Conservation (phyloP, 2,329 filamentous ascomycete genomes). For the Uncinocarpus reesii region DNA sequence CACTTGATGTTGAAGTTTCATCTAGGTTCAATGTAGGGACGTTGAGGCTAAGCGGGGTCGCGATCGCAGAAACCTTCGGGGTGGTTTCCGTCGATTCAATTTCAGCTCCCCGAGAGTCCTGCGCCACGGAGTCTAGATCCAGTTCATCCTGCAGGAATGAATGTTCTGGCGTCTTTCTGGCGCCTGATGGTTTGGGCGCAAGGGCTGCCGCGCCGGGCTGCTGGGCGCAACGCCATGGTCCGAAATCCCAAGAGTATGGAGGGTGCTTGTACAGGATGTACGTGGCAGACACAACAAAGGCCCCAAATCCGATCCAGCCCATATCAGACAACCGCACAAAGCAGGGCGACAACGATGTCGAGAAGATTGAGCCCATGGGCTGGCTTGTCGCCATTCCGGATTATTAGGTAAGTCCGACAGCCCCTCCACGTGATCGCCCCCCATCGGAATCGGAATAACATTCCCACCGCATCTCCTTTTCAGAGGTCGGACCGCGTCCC, state of each 20-base stretch:
- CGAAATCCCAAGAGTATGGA: conserved; percentile 26
- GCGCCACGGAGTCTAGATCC: neutral
- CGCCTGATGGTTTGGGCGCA: neutral
- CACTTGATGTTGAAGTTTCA: conserved; percentile 13
- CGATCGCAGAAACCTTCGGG: conserved; percentile 29
- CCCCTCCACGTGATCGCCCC: too few relatives aligned
- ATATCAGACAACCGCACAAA: conserved; percentile 27
- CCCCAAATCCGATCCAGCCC: conserved; percentile 34
- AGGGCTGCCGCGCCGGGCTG: neutral
- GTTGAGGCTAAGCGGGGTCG: conserved; percentile 18
- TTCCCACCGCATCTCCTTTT: too few relatives aligned
- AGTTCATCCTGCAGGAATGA: neutral
- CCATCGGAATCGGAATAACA: too few relatives aligned
- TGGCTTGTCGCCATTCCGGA: too few relatives aligned
- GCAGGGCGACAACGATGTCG: too few relatives aligned
- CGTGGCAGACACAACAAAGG: conserved; percentile 31
- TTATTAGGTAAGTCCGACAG: too few relatives aligned
- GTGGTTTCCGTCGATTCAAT: conserved; percentile 26
- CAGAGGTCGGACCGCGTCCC: too few relatives aligned
- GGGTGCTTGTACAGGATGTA: conserved; percentile 35
- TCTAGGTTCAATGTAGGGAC: conserved; percentile 29
- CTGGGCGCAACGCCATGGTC: conserved; percentile 1
- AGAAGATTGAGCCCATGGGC: too few relatives aligned
- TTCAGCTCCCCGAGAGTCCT: conserved; percentile 9
- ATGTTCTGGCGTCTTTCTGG: neutral